Evolutionary conservation across 371 early-diverging fungal species (phyloP).

Genomic region (Synchytrium microbalum): DNA sequence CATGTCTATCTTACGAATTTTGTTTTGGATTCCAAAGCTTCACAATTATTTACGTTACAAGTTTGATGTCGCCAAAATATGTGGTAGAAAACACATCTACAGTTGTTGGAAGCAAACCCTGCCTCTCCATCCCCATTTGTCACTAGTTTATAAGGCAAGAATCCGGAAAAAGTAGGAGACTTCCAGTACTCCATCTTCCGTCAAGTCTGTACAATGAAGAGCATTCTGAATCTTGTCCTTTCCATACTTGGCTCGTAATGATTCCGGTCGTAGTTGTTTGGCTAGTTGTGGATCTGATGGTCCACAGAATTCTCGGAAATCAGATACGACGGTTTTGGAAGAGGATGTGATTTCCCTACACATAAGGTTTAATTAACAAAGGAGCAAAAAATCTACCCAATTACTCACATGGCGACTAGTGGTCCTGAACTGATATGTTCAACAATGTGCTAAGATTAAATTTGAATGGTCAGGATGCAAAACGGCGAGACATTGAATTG

Average conservation of each 20-base stretch:
- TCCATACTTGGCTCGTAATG: constrained; percentile 38
- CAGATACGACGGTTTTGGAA: constrained; percentile 19
- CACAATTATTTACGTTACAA: too few relatives aligned
- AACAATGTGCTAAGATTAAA: neutral
- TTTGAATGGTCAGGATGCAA: neutral
- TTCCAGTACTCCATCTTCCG: constrained; percentile 42
- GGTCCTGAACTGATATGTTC: constrained; percentile 16
- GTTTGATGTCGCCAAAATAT: too few relatives aligned
- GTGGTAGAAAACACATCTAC: too few relatives aligned
- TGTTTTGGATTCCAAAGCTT: too few relatives aligned
- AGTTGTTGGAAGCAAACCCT: too few relatives aligned
- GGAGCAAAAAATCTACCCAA: neutral
- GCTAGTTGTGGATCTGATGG: constrained; percentile 39
- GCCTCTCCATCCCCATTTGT: too few relatives aligned
- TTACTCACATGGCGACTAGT: constrained; percentile 30
- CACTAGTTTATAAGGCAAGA: neutral
- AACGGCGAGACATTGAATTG: too few relatives aligned
- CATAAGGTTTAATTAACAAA: neutral
- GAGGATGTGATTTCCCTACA: constrained; percentile 6
- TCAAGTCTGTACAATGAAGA: constrained; percentile 43
- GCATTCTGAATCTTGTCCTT: constrained; percentile 37
- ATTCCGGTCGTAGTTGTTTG: constrained; percentile 29
- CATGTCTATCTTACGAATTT: too few relatives aligned
- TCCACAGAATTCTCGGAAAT: constrained; percentile 38
- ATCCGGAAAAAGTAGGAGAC: constrained; percentile 15